Conservation (phyloP, 192 early-diverging fungal species). For the Geranomyces variabilis region DNA sequence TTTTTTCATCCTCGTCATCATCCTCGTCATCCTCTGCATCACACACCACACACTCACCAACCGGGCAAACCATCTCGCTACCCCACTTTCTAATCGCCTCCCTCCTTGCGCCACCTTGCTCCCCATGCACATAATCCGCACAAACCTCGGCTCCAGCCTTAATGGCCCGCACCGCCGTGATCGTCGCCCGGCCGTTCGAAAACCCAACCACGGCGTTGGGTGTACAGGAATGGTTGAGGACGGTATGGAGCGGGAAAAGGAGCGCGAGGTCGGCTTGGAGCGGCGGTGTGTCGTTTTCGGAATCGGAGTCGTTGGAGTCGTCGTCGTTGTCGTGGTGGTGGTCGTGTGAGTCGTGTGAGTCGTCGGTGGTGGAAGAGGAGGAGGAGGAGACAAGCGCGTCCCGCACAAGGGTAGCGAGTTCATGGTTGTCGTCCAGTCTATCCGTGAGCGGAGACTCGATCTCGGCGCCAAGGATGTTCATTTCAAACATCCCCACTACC, state of each 20-base stretch:
- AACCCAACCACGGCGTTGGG: slow-evolving; percentile 39
- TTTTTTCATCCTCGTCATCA: not conserved
- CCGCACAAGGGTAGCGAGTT: not conserved
- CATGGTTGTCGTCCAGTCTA: not conserved
- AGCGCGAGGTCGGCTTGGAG: slow-evolving; percentile 28
- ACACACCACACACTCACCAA: not conserved
- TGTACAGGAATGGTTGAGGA: slow-evolving; percentile 41
- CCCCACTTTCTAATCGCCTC: not conserved
- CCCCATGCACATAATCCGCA: slow-evolving; percentile 35
- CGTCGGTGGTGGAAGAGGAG: not conserved
- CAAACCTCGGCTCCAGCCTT: slow-evolving; percentile 34
- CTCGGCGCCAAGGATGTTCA: slow-evolving; percentile 29
- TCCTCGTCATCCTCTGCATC: not conserved
- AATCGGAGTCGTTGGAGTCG: not conserved
- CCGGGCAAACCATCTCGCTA: not conserved
- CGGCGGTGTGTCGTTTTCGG: slow-evolving; percentile 2
- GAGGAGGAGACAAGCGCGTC: not conserved
- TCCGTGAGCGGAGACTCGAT: slow-evolving; percentile 7
- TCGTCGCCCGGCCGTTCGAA: slow-evolving; percentile 11
- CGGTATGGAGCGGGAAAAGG: slow-evolving; percentile 30
- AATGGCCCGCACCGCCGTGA: slow-evolving; percentile 30
- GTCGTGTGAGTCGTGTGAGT: not conserved
- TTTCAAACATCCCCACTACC: slow-evolving; percentile 37
- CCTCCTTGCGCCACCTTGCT: slow-evolving; percentile 1
- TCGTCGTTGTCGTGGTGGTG: slow-evolving; percentile 14